Conservation (phyloP, 2,329 filamentous ascomycete species). For the Botrytis medusae region DNA sequence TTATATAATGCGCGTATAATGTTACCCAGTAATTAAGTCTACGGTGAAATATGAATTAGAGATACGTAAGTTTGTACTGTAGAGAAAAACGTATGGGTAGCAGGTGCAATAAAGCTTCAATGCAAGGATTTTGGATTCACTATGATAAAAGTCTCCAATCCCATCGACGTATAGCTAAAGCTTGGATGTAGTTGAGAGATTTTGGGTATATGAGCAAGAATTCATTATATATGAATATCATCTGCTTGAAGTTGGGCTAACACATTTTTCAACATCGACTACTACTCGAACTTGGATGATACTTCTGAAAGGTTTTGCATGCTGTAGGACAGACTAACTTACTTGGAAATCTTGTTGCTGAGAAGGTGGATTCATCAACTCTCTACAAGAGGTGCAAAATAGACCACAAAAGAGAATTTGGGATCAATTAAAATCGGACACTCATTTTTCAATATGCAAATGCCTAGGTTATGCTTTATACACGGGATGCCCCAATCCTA, state of each 20-base stretch:
- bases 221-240: background rate
- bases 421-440: background rate
- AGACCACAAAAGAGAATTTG: background rate
- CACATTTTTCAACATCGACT: background rate
- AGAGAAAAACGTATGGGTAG: background rate
- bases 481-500: background rate
- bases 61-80: background rate
- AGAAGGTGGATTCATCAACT: background rate
- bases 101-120: background rate
- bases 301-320: background rate
- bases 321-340: background rate
- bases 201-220: background rate
- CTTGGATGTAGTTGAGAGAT: background rate
- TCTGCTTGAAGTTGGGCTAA: background rate
- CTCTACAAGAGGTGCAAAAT: background rate
- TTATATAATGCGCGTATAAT: background rate
- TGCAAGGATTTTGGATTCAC: background rate
- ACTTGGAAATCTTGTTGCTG: background rate
- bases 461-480: background rate
- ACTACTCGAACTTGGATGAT: background rate
- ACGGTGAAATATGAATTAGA: background rate
- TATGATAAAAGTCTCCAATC: background rate
- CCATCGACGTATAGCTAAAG: background rate
- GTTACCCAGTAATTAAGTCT: background rate
- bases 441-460: background rate